A percentile compares a stretch with the other conserved stretches of the same genome.
Conservation (phyloP, 495 filamentous ascomycete species). For the Talaromyces thailandensis region DNA sequence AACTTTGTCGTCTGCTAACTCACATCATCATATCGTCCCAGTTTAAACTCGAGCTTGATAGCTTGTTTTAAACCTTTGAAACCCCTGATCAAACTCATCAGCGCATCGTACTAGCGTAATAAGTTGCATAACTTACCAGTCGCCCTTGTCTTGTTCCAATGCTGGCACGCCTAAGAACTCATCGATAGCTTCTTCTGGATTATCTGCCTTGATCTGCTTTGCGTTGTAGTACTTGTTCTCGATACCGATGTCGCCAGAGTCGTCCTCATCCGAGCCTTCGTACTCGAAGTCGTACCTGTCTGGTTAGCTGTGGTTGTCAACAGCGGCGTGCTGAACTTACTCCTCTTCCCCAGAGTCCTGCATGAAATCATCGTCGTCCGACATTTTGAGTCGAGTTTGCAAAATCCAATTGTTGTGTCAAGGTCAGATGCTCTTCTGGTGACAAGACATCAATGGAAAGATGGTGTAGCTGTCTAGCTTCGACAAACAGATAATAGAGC, state of each 20-base stretch:
- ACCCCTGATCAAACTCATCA: conserved; percentile 47
- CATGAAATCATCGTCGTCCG: conserved; percentile 98
- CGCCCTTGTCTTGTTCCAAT: conserved; percentile 81
- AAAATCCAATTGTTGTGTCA: background rate
- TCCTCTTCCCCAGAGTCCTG: conserved; percentile 79
- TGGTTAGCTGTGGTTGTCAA: conserved; percentile 8
- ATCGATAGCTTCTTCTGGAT: conserved; percentile 79
- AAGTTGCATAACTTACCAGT: conserved; percentile 52
- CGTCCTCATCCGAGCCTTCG: conserved; percentile 83
- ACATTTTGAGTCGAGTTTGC: conserved; percentile 50
- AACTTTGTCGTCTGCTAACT: conserved; percentile 6
- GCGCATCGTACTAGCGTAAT: background rate
- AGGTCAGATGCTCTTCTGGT: background rate
- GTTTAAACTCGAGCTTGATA: conserved; percentile 92
- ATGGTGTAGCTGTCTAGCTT: background rate
- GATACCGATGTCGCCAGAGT: conserved; percentile 82
- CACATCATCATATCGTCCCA: conserved; percentile 77
- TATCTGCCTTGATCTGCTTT: conserved; percentile 85
- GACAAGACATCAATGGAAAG: background rate
- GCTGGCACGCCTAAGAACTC: conserved; percentile 84
- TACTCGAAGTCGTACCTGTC: conserved; percentile 92
- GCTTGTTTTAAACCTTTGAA: conserved; percentile 98
- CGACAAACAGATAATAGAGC: background rate
- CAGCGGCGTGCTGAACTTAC: background rate
- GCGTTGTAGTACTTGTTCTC: conserved; percentile 99